Evolutionary conservation across 228 moss, liverwort and hornwort genomes (phyloP).

Genomic region (Sphagnum fallax): DNA sequence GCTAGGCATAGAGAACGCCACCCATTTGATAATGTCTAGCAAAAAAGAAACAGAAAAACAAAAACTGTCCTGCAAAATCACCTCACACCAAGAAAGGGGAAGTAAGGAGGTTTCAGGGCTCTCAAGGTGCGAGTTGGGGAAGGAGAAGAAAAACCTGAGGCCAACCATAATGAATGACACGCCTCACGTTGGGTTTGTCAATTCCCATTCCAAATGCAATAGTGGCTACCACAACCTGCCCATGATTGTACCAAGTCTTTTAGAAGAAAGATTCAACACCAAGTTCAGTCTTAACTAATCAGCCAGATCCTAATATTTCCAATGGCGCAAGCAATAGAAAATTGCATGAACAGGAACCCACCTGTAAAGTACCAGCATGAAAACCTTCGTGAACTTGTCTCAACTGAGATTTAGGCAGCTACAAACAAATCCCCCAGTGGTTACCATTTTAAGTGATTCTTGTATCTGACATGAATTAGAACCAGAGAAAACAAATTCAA

Average conservation of each 20-base stretch:
- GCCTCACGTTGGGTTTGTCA: constrained; percentile 55
- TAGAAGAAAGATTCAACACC: background rate
- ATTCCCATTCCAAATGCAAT: constrained; percentile 81
- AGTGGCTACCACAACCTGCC: constrained; percentile 71
- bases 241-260: background rate
- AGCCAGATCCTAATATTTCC: no score
- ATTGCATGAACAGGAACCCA: constrained; percentile 5
- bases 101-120: no score
- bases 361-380: constrained; percentile 60
- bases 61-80: background rate
- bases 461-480: no score
- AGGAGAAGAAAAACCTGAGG: constrained; percentile 40
- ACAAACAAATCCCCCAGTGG: background rate
- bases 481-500: no score
- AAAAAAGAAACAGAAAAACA: background rate
- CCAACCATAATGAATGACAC: constrained; percentile 75
- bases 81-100: background rate
- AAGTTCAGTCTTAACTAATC: background rate
- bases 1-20: no score
- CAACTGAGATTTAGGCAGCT: constrained; percentile 66
- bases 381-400: constrained; percentile 65
- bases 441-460: background rate
- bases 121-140: no score
- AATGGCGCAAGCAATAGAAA: no score
- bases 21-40: background rate